phyloP scores from a whole-genome alignment of 139 green algal genomes.

The Volvox africanus region DNA sequence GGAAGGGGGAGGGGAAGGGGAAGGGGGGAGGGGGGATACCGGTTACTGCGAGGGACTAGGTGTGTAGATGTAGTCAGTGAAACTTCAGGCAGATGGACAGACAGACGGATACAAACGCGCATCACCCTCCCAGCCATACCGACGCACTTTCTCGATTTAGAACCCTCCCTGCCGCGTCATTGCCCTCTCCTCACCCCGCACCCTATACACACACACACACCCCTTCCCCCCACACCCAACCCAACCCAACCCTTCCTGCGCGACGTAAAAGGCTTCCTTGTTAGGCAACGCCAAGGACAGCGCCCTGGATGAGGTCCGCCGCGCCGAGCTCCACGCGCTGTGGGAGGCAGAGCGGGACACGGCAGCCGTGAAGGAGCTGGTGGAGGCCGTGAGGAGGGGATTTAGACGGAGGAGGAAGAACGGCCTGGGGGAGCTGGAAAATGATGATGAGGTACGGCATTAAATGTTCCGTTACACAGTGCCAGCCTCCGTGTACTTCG shows the following conservation, averaged over 20 bases:
- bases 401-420: neutral
- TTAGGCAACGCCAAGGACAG: constrained; percentile 20
- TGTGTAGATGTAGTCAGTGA: too few species aligned
- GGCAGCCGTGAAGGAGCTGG: constrained; percentile 20
- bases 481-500: too few species aligned
- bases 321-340: constrained; percentile 19
- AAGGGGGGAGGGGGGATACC: too few species aligned
- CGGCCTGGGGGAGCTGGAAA: neutral
- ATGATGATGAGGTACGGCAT: constrained; percentile 33
- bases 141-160: too few species aligned
- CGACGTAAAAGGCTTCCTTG: constrained; percentile 1
- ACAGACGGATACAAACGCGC: too few species aligned
- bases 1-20: too few species aligned
- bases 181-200: neutral
- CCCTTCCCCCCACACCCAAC: neutral
- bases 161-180: too few species aligned
- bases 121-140: too few species aligned
- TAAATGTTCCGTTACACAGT: too few species aligned
- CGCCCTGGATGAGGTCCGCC: neutral
- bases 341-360: constrained; percentile 35
- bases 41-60: too few species aligned
- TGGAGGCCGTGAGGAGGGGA: constrained; percentile 36
- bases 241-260: neutral
- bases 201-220: neutral
- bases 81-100: too few species aligned